Base-by-base conservation (phyloP, 2,329 filamentous ascomycete genomes). In the Pseudocercospora crystallina region DNA sequence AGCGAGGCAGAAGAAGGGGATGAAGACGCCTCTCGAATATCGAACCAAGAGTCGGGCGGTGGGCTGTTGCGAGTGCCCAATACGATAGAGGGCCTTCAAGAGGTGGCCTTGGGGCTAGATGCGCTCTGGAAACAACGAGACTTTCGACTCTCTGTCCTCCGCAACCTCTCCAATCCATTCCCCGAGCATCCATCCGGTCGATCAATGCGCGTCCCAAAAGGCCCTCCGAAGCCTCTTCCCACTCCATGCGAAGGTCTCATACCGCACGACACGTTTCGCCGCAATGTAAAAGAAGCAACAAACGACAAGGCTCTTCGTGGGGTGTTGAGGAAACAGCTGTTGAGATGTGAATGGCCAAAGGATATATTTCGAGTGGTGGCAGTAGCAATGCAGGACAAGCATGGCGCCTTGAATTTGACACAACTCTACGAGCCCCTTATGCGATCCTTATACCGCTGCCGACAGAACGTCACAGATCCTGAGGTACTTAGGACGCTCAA, bases 361-460 rank as follows among this genome's bases (percentile, higher is more conserved):
- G 65, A 69, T 17, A 58, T 70, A 12, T 44, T 65, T 10, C 59
- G 62, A 5, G 49, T 70, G 8, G 47, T 68, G 7, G 66, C 67
- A 13, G 55, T 63, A 7, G 65, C 61, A 8, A 61, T 70, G 47
- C 51, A 54, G 32, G 53, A 62, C 34, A 48, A 38, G 9, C 33
- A 53, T 5, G 53, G 56, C 8, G 58, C 59, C 1, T 40, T 34
- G n/a, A 43, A 58, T n/a, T 39, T 70, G 2, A 33, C 53, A 2
- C 42, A 47, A 5, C 56, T 69, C 14, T 44, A 61, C 30, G 60
- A 64, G 33, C 54, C 60, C 12, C 44, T 71, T 11, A 63, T 63
- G 44, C 56, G 65, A 31, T 66, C 67, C 7, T 53, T 69, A 5
- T 71, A 68, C 44, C 61, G 65, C n/a, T 63, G 63, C 41, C 58